Evolutionary conservation across 495 filamentous ascomycete species (phyloP).

Genomic region (Niebla homalea): DNA sequence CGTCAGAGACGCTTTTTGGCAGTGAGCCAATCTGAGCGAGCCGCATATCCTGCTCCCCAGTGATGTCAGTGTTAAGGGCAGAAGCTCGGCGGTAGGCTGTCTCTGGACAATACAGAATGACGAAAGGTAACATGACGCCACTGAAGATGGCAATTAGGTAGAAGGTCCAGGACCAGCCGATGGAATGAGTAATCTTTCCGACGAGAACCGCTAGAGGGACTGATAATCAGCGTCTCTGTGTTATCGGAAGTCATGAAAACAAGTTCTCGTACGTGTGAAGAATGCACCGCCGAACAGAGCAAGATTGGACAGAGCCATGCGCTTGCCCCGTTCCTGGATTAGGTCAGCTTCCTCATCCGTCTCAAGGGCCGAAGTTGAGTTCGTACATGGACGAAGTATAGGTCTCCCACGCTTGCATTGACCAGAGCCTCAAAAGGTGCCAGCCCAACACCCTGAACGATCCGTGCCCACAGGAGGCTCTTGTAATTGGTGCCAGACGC

Average conservation of each 20-base stretch:
- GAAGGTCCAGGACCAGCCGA: slow-evolving; percentile 71
- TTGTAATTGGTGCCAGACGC: slow-evolving; percentile 48
- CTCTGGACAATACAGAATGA: slow-evolving; percentile 73
- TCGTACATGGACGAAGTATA: slow-evolving; percentile 66
- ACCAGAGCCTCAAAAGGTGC: slow-evolving; percentile 68
- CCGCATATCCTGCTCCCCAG: slow-evolving; percentile 8
- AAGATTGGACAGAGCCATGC: slow-evolving; percentile 85
- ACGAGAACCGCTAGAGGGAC: slow-evolving; percentile 5
- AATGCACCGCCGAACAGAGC: slow-evolving; percentile 86
- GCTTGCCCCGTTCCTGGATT: slow-evolving; percentile 58
- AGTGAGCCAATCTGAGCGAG: background rate
- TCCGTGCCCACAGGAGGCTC: slow-evolving; percentile 59
- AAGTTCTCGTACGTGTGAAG: slow-evolving; percentile 57
- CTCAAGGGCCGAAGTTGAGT: background rate
- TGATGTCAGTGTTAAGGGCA: slow-evolving; percentile 49
- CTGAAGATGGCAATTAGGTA: slow-evolving; percentile 58
- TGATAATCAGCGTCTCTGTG: background rate
- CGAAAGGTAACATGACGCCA: slow-evolving; percentile 45
- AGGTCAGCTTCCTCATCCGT: slow-evolving; percentile 4
- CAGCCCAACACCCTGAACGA: slow-evolving; percentile 62
- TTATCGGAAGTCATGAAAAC: slow-evolving; percentile 30
- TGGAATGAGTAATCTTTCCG: slow-evolving; percentile 63
- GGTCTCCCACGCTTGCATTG: slow-evolving; percentile 63
- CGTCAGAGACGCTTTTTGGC: background rate
- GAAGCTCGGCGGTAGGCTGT: slow-evolving; percentile 60